A percentile compares a stretch with the other conserved stretches of the same genome.
These are phyloP conservation scores for Byssothecium circinans DNA, from an alignment of 2,329 filamentous ascomycete species.

Conservation along the genomic window DNA sequence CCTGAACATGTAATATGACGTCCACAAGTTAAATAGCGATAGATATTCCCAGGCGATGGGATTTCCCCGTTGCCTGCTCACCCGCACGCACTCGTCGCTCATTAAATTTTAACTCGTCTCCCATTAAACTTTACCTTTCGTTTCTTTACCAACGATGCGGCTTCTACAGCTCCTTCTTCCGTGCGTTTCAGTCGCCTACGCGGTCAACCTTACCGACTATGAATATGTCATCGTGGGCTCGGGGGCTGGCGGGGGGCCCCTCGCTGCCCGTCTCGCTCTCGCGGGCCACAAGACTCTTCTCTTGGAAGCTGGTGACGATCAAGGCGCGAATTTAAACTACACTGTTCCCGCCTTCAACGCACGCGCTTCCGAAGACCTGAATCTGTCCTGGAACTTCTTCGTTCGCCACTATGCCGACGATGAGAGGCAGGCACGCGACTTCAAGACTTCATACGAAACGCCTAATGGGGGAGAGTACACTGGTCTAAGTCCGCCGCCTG, in stretches of 20 bases:
- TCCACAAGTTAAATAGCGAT: too few species aligned
- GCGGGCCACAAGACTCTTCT: constrained; percentile 63
- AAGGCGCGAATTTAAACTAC: constrained; percentile 54
- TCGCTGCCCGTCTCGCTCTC: constrained; percentile 59
- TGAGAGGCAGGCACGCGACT: constrained; percentile 56
- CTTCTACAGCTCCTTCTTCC: too few species aligned
- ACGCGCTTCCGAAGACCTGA: constrained; percentile 58
- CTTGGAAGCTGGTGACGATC: constrained; percentile 63
- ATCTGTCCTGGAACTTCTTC: constrained; percentile 65
- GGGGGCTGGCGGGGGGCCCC: constrained; percentile 35
- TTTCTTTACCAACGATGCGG: too few species aligned
- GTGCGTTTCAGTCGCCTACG: constrained; percentile 3
- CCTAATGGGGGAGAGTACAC: constrained; percentile 44
- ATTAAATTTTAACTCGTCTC: too few species aligned
- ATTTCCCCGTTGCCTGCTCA: too few species aligned
- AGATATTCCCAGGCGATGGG: too few species aligned
- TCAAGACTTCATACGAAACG: constrained; percentile 60
- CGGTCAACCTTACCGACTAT: constrained; percentile 48
- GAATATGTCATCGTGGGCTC: constrained; percentile 66
- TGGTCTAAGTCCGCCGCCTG: constrained; percentile 56
- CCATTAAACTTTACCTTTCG: too few species aligned
- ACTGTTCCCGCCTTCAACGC: constrained; percentile 59
- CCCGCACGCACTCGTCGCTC: too few species aligned
- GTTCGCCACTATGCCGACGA: constrained; percentile 63
- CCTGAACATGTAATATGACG: too few species aligned